phyloP scores from a whole-genome alignment of 331 rosid genomes.

The Malus hybrid region DNA sequence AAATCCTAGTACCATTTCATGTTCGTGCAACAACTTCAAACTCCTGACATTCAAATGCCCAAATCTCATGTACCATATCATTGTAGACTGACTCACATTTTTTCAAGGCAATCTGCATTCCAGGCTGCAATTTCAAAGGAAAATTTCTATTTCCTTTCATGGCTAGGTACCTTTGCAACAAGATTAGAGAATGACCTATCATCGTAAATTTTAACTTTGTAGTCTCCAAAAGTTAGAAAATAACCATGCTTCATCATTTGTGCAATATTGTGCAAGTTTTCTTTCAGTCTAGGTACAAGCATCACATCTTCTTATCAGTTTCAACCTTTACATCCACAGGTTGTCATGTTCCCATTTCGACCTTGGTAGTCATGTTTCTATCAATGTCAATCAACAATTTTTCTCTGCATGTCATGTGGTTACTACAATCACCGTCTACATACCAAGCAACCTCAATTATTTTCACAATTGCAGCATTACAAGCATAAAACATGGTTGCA shows the following conservation, averaged over 20 bases:
- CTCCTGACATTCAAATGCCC: background rate
- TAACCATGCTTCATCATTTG: background rate
- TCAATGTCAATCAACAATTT: too few relatives aligned
- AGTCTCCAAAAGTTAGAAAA: background rate
- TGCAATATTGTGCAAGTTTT: background rate
- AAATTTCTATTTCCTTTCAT: background rate
- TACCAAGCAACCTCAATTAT: too few relatives aligned
- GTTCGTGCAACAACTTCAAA: background rate
- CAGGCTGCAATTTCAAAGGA: background rate
- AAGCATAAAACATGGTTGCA: too few relatives aligned
- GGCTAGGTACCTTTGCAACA: background rate
- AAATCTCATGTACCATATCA: background rate
- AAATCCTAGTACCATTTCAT: background rate
- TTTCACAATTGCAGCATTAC: too few relatives aligned
- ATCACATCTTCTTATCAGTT: background rate
- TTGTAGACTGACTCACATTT: background rate
- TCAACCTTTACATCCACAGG: background rate
- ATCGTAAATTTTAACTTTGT: background rate
- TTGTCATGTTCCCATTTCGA: background rate
- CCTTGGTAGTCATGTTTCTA: too few relatives aligned
- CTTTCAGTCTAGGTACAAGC: background rate
- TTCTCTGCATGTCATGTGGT: too few relatives aligned
- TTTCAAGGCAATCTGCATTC: background rate
- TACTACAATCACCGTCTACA: background rate
- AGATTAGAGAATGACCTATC: background rate